Base-by-base conservation (phyloP, 805 yeast species). In the Naumovozyma castellii region DNA sequence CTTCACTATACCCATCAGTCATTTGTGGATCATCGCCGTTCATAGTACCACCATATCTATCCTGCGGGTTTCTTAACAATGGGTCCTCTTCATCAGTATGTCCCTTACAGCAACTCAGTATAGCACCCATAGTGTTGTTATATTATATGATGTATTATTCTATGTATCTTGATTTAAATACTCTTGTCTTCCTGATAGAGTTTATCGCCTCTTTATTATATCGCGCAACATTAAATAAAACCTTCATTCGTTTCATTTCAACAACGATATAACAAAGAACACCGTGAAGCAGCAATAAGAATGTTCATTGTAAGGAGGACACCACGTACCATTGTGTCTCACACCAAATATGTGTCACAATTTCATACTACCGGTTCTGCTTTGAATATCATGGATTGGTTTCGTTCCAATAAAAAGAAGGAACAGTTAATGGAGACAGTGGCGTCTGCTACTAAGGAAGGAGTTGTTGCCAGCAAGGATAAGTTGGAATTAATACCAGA, bases 361-460 rank as follows among this genome's bases (percentile, higher is more conserved):
- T 22, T 22, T 22, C 27, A 22, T 22, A 22, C 27, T 10, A 6
- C 10, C 10, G 10, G 27, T 22, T 22, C 9, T 22, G 14, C 35
- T 13, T 40, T 30, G 17, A 36, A 67, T 18, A 62, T 66, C 47
- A 51, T 66, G 57, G 64, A 65, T 32, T 66, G 71, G 71, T 62
- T 66, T 43, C 13, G 15, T 12, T 29, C 32, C 32, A 61, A 50
- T 35, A 63, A 59, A 48, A 56, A 53, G 38, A 52, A 56, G 22
- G 44, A 47, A 27, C 37, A 46, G 34, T 29, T 39, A 4, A 18
- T 15, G 5, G 41, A 38, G 5, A 36, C 48, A 15, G 40, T 57
- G 4, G 64, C 60, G 20, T 48, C 51, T 25, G 59, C 60, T 38
- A 60, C 62, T 15, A 67, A 63, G 43, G 38, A 40, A n/a, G 35